Evolutionary conservation across 371 early-diverging fungal genomes (phyloP).

Genomic region (Sporodiniella umbellata): DNA sequence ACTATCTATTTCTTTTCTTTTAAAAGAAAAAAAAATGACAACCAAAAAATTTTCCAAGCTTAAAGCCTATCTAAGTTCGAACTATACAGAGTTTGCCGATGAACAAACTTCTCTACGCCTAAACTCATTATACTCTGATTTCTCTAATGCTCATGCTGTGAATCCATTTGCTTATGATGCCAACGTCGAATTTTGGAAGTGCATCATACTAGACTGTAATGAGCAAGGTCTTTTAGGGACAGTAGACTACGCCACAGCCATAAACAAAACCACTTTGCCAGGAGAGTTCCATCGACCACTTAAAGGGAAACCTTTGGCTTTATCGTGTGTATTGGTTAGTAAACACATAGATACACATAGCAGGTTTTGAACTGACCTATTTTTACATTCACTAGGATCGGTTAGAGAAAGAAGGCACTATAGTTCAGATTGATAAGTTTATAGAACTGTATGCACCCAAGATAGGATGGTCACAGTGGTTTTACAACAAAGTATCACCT

Average conservation of each 20-base stretch:
- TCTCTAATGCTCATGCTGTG: constrained; percentile 16
- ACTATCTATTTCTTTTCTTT: constrained; percentile 3
- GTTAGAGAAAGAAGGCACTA: constrained; percentile 24
- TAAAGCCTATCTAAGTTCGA: constrained; percentile 11
- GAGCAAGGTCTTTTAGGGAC: constrained; percentile 21
- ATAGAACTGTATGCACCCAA: constrained; percentile 8
- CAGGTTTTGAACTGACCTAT: no score
- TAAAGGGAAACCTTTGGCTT: constrained; percentile 20
- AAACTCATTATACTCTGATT: constrained; percentile 29
- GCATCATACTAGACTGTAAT: constrained; percentile 18
- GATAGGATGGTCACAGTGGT: constrained; percentile 11
- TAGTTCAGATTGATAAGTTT: constrained; percentile 24
- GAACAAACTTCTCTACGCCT: constrained; percentile 17
- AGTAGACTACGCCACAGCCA: constrained; percentile 10
- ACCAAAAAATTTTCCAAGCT: constrained; percentile 14
- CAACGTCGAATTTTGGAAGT: constrained; percentile 24
- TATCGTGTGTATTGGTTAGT: constrained; percentile 21
- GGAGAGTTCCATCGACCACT: constrained; percentile 18
- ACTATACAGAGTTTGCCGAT: constrained; percentile 21
- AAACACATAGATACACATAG: background rate
- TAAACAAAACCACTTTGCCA: constrained; percentile 9
- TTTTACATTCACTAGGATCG: constrained; percentile 7
- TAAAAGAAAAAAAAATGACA: constrained; percentile 12
- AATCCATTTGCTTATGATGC: constrained; percentile 31
- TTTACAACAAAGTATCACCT: constrained; percentile 1